Evolutionary conservation across 768 basidiomycete species (phyloP).

Genomic region (Leucocoprinus leucothites): DNA sequence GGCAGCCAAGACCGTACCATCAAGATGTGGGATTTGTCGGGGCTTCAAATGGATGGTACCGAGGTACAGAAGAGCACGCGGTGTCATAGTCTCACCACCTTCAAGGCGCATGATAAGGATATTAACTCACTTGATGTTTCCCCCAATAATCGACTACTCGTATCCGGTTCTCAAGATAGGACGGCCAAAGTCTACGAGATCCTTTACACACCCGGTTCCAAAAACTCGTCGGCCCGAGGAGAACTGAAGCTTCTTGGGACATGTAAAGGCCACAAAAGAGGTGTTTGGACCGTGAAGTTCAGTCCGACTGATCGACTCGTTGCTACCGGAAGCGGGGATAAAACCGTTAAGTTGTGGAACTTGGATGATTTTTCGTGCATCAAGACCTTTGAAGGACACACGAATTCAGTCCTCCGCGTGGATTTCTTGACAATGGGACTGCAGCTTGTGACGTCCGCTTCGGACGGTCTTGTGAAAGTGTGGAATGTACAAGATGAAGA

Average conservation of each 20-base stretch:
- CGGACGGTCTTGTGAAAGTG: constrained; percentile 93
- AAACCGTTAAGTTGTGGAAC: constrained; percentile 92
- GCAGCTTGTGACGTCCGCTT: constrained; percentile 87
- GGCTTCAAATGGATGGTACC: constrained; percentile 36
- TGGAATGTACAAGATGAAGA: constrained; percentile 92
- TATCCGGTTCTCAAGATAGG: constrained; percentile 94
- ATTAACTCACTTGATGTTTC: constrained; percentile 95
- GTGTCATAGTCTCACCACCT: constrained; percentile 78
- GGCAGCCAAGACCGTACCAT: constrained; percentile 97
- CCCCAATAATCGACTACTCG: constrained; percentile 84
- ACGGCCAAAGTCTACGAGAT: constrained; percentile 90
- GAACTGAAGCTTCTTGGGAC: constrained; percentile 77
- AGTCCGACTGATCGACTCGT: constrained; percentile 78
- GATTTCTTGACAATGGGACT: constrained; percentile 82
- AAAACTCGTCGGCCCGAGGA: constrained; percentile 48
- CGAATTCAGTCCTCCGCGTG: constrained; percentile 92
- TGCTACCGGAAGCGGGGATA: constrained; percentile 94
- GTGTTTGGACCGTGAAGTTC: constrained; percentile 94
- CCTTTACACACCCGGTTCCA: constrained; percentile 43
- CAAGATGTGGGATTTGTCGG: constrained; percentile 91
- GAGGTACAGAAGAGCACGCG: constrained; percentile 32
- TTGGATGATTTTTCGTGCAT: constrained; percentile 91
- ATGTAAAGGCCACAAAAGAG: constrained; percentile 95
- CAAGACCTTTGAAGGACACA: constrained; percentile 97
- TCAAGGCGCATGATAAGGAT: constrained; percentile 96